Evolutionary conservation across 257 asterid species (phyloP).

Genomic region (Solanum pinnatisectum): DNA sequence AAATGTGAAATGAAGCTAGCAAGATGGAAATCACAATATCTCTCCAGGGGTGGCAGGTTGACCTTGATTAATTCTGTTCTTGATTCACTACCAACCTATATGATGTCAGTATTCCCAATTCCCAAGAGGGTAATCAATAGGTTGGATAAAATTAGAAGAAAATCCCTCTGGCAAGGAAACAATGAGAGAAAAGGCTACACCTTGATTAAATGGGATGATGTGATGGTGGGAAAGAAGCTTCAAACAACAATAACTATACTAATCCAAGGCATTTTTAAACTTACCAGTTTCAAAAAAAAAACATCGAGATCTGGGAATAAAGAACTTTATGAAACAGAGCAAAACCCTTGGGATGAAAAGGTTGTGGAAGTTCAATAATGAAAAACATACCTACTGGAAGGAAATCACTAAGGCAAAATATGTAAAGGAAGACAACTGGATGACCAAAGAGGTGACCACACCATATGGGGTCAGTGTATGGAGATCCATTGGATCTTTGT

Average conservation of each 20-base stretch:
- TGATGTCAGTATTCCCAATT: background rate
- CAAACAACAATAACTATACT: background rate
- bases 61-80: background rate
- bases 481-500: background rate
- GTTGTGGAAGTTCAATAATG: background rate
- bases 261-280: background rate
- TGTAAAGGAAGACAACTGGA: background rate
- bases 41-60: background rate
- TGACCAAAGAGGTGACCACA: background rate
- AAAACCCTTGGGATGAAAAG: background rate
- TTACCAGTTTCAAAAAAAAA: background rate
- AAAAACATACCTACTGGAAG: background rate
- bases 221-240: background rate
- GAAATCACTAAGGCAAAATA: background rate
- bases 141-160: background rate
- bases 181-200: background rate
- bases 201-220: background rate
- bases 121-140: background rate
- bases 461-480: background rate
- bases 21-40: background rate
- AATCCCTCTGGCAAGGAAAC: background rate
- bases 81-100: background rate
- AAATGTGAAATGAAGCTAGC: background rate
- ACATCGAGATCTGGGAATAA: background rate
- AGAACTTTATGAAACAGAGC: background rate